These are phyloP conservation scores for Theobroma grandiflorum DNA, from an alignment of 441 rosid species.

Conservation along the genomic window DNA sequence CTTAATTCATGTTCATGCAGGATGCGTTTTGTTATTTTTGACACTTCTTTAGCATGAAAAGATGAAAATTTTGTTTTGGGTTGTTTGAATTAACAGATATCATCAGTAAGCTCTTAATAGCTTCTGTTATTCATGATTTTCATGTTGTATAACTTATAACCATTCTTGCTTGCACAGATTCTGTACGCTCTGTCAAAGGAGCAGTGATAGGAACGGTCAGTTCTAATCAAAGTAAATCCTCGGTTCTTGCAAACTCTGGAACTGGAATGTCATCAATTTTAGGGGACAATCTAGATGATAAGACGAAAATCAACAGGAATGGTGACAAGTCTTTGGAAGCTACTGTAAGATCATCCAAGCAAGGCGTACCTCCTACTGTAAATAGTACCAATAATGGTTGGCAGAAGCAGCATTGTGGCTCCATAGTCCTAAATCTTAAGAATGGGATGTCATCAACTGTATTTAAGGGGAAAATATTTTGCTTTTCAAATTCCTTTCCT, in stretches of 20 bases:
- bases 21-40: background rate
- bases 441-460: slow-evolving; percentile 52
- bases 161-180: slow-evolving; percentile 53
- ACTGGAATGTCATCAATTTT: slow-evolving; percentile 40
- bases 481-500: slow-evolving; percentile 83
- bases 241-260: slow-evolving; percentile 39
- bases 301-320: slow-evolving; percentile 42
- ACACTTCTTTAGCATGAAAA: background rate
- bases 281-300: slow-evolving; percentile 48
- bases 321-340: slow-evolving; percentile 44
- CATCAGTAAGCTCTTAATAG: slow-evolving; percentile 26
- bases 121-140: slow-evolving; percentile 14
- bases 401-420: slow-evolving; percentile 47
- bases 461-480: slow-evolving; percentile 78
- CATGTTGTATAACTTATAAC: slow-evolving; percentile 20
- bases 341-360: slow-evolving; percentile 42
- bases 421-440: slow-evolving; percentile 43
- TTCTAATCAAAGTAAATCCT: slow-evolving; percentile 51
- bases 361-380: slow-evolving; percentile 38
- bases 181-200: slow-evolving; percentile 56
- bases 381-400: slow-evolving; percentile 44
- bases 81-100: slow-evolving; percentile 27
- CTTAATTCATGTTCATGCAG: slow-evolving; percentile 25
- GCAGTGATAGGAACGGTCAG: slow-evolving; percentile 42
- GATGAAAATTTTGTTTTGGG: slow-evolving; percentile 21